These are phyloP conservation scores for Metarhizium humberi DNA, from an alignment of 2,329 filamentous ascomycete species.

Conservation along the genomic window DNA sequence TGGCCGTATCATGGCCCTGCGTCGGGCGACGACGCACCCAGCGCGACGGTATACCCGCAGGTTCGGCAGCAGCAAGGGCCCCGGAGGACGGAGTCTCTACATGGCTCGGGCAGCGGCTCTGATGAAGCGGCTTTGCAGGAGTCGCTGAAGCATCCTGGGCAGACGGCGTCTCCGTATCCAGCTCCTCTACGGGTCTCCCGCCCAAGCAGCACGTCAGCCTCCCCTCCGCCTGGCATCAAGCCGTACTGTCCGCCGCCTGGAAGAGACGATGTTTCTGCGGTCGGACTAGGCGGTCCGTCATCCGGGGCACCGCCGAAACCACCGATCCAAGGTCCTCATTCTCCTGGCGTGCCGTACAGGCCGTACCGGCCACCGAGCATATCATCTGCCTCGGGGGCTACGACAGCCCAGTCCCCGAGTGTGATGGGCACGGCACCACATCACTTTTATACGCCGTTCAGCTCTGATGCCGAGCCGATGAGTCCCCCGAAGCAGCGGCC, in stretches of 20 bases:
- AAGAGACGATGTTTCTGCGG: not conserved
- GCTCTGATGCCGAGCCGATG: not conserved
- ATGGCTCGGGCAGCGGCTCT: not conserved
- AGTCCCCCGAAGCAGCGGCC: not conserved
- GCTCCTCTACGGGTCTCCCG: conserved; percentile 4
- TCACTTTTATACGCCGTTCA: conserved; percentile 11
- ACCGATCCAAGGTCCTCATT: not conserved
- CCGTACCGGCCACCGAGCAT: conserved; percentile 19
- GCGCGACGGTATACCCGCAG: conserved; percentile 4
- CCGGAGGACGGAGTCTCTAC: too few species aligned
- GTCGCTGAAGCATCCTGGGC: not conserved
- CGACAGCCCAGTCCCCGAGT: not conserved
- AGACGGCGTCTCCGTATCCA: conserved; percentile 4
- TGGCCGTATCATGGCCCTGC: conserved; percentile 24
- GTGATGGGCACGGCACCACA: conserved; percentile 9
- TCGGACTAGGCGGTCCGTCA: not conserved
- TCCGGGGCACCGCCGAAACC: not conserved
- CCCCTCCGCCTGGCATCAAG: conserved; percentile 15
- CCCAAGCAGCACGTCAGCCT: not conserved
- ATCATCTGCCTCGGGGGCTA: not conserved
- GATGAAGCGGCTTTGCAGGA: not conserved
- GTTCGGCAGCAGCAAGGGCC: not conserved
- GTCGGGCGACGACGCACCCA: conserved; percentile 2
- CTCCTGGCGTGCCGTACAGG: conserved; percentile 13
- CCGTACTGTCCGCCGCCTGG: conserved; percentile 19